These are phyloP conservation scores for Venturia oleaginea DNA, from an alignment of 2,329 filamentous ascomycete species.

Conservation along the genomic window DNA sequence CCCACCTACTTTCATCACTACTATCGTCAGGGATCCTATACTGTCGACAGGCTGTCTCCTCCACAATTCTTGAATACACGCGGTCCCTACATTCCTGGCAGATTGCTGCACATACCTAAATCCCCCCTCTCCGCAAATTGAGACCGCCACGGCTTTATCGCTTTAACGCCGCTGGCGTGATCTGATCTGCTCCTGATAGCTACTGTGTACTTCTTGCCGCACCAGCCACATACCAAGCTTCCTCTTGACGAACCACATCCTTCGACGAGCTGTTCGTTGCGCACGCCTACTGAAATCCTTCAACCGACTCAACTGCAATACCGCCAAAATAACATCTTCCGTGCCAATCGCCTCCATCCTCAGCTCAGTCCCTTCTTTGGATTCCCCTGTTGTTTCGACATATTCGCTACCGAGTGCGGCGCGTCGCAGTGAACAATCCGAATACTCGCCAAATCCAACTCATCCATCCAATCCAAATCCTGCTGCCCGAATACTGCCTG, in stretches of 20 bases:
- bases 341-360: conserved; percentile 22
- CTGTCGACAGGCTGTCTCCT: not conserved
- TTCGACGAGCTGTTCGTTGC: not conserved
- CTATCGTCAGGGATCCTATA: not conserved
- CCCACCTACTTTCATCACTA: not conserved
- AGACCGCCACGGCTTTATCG: not conserved
- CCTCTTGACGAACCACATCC: not conserved
- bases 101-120: not conserved
- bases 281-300: not conserved
- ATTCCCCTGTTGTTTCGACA: conserved; percentile 16
- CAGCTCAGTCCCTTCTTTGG: conserved; percentile 16
- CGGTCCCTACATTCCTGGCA: not conserved
- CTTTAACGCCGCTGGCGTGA: not conserved
- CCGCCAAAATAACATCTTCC: conserved; percentile 25
- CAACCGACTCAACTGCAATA: conserved; percentile 5
- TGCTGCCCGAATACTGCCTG: conserved; percentile 20
- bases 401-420: conserved; percentile 20
- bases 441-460: conserved; percentile 14
- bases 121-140: conserved; percentile 2
- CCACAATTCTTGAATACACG: not conserved
- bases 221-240: conserved; percentile 1
- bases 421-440: conserved; percentile 16
- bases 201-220: not conserved
- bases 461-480: conserved; percentile 7
- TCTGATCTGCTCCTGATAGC: not conserved